phyloP scores from a whole-genome alignment of 768 basidiomycete species.

The Suillus alpinus region DNA sequence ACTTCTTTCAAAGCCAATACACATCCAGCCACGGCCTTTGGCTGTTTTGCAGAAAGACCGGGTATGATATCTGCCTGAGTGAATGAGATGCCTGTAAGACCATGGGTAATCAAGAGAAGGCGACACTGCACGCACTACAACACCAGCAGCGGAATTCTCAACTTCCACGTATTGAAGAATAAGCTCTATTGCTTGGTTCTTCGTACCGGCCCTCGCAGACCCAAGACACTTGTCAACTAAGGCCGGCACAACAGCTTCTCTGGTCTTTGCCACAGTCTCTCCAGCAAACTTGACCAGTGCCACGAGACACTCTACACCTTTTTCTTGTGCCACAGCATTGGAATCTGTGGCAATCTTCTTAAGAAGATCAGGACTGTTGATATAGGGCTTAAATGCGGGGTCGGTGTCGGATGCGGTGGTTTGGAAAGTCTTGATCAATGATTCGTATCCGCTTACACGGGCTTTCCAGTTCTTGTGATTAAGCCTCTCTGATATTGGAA shows the following conservation, averaged over 20 bases:
- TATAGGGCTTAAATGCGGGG: constrained; percentile 89
- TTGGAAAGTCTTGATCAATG: constrained; percentile 82
- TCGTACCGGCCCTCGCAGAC: constrained; percentile 87
- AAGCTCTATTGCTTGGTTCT: constrained; percentile 81
- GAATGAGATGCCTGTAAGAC: constrained; percentile 26
- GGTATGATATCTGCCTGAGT: constrained; percentile 72
- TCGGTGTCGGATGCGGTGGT: constrained; percentile 90
- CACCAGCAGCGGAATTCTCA: constrained; percentile 83
- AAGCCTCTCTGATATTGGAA: constrained; percentile 78
- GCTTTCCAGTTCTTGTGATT: constrained; percentile 99
- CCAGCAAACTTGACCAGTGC: constrained; percentile 89
- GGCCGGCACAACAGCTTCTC: constrained; percentile 80
- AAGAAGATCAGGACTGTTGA: constrained; percentile 71
- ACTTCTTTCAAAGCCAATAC: constrained; percentile 80
- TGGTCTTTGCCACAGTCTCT: constrained; percentile 78
- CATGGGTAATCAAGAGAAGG: constrained; percentile 22
- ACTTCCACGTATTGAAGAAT: constrained; percentile 89
- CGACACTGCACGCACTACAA: constrained; percentile 67
- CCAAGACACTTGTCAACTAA: constrained; percentile 96
- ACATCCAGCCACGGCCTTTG: constrained; percentile 84
- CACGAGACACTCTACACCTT: constrained; percentile 87
- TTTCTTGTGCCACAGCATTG: constrained; percentile 98
- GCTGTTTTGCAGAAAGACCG: constrained; percentile 89
- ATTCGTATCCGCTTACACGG: constrained; percentile 87
- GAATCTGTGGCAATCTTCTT: constrained; percentile 88